Evolutionary conservation across 2,329 filamentous ascomycete species (phyloP).

Genomic region (Alternaria dauci): DNA sequence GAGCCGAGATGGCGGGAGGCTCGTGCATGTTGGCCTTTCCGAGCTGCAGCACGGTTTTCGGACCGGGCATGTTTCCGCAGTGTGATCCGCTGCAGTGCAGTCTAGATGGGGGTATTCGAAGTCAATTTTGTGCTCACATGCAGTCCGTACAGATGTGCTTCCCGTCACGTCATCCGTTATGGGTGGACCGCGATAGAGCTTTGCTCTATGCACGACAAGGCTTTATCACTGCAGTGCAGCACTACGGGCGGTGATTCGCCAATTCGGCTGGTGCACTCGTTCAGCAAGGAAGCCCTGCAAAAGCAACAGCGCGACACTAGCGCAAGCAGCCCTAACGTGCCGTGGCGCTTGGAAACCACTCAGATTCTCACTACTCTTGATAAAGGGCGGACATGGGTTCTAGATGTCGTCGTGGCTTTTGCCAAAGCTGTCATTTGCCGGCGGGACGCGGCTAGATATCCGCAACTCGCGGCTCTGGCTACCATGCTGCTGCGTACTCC

Average conservation of each 20-base stretch:
- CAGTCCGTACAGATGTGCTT: too few relatives aligned
- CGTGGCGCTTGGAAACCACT: background rate
- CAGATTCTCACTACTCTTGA: background rate
- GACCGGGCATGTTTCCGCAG: background rate
- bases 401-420: conserved; percentile 2
- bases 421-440: background rate
- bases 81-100: background rate
- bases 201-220: background rate
- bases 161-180: background rate
- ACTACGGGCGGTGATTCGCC: background rate
- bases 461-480: background rate
- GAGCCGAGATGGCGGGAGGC: conserved; percentile 4
- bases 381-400: background rate
- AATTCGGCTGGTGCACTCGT: background rate
- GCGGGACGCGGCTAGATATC: background rate
- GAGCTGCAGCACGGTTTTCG: background rate
- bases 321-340: background rate
- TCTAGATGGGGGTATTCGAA: too few relatives aligned
- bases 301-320: conserved; percentile 6
- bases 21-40: conserved; percentile 1
- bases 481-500: conserved; percentile 2
- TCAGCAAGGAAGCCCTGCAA: background rate
- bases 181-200: background rate
- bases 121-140: too few relatives aligned
- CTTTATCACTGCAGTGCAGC: background rate